Percentiles rank a stretch among this genome's conserved stretches.
phyloP scores from a whole-genome alignment of 2,329 filamentous ascomycete genomes.

The Pezicula radicicola region DNA sequence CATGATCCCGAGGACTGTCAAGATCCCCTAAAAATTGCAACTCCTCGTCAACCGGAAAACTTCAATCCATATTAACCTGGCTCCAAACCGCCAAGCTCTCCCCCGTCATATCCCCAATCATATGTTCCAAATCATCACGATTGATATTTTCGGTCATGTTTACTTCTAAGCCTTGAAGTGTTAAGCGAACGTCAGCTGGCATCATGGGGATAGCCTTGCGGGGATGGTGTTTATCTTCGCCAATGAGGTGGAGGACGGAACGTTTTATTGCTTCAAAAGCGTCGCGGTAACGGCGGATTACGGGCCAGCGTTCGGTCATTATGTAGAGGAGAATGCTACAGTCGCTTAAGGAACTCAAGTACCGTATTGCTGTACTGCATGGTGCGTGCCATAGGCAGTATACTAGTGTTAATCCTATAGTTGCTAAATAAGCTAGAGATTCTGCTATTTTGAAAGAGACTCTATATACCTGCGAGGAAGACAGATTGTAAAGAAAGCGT shows the following conservation, averaged over 20 bases:
- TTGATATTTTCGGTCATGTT: conserved; percentile 5
- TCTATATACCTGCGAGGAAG: conserved; percentile 6
- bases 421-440: background rate
- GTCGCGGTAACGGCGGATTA: conserved; percentile 8
- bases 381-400: conserved; percentile 11
- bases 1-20: background rate
- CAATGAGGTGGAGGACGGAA: conserved; percentile 9
- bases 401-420: conserved; percentile 7
- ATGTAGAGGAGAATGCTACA: conserved; percentile 12
- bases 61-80: background rate
- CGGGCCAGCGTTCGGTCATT: conserved; percentile 10
- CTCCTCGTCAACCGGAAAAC: background rate
- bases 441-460: background rate
- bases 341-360: conserved; percentile 5
- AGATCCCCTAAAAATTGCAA: background rate
- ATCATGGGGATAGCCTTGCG: conserved; percentile 6
- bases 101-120: conserved; percentile 13
- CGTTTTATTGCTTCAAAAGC: conserved; percentile 10
- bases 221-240: conserved; percentile 10
- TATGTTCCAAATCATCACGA: conserved; percentile 9
- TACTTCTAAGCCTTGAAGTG: conserved; percentile 5
- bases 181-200: conserved; percentile 5
- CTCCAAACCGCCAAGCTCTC: conserved; percentile 8
- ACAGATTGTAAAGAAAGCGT: conserved; percentile 8
- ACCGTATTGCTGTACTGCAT: conserved; percentile 4